Evolutionary conservation across 2,329 filamentous ascomycete genomes (phyloP), one percentile per base, ranked within the genome.

Genomic region (Talaromyces funiculosus): DNA sequence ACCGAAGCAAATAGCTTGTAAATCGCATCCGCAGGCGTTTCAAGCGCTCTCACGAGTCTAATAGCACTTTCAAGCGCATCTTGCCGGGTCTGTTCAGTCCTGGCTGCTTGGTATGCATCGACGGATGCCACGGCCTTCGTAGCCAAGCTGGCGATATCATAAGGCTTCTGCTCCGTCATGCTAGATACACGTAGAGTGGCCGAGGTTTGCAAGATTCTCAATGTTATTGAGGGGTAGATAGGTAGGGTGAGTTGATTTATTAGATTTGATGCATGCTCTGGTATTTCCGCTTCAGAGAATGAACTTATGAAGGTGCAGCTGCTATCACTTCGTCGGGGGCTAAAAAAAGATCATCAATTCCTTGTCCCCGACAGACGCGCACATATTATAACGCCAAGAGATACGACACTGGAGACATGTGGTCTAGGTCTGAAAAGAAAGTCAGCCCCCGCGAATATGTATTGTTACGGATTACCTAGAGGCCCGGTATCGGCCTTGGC

Each of bases 1-100:
- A 49, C 45, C 22, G 45, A 49, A 31, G 45, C 26, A 31, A 59
- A 62, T 3, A 69, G 37, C 49, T 66, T 68, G 16, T 65, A 29
- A 12, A 68, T 66, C 1, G 64, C 64, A 63, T 68, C 63, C 40
- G 45, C 53, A 1, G 67, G 66, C 14, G 45, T 61, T 43, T 68
- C 65, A 3, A 69, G 53, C 7, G 65, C 64, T 12, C 63, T 59
- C 8, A 62, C 59, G 22, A 69, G 54, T 18, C 62, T 29, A 2
- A 54, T 6, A 4, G 62, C 64, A 20, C 65, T 63, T 18, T 65
- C 64, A 9, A 61, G 64, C 0, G 67, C 64, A 7, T 67, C 40
- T 14, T 63, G 51, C 10, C 66, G 61, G 45, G 18, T 33, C 1
- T 49, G 42, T 8, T 68, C 64, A 9, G 40, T 53, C 31, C 49